These are phyloP conservation scores for Coniochaeta prunicola DNA, from an alignment of 2,329 filamentous ascomycete genomes.

Conservation along the genomic window DNA sequence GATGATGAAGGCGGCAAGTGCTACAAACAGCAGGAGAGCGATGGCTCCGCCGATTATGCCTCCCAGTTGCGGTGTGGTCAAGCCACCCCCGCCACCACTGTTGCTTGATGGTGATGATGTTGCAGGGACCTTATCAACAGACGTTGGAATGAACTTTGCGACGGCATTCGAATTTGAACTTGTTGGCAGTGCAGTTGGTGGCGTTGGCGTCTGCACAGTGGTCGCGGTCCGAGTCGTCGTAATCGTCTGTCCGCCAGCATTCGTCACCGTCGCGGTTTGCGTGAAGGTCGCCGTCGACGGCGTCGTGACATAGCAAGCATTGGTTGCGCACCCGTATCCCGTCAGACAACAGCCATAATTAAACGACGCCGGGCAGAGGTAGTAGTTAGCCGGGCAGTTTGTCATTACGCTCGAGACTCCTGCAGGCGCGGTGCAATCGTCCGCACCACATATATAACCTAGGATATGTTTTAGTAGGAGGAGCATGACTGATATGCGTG, in stretches of 20 bases:
- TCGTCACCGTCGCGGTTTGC: slow-evolving; percentile 36
- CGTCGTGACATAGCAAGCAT: slow-evolving; percentile 39
- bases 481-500: slow-evolving; percentile 28
- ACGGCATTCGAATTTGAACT: slow-evolving; percentile 19
- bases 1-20: slow-evolving; percentile 40
- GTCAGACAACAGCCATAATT: slow-evolving; percentile 46
- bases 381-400: slow-evolving; percentile 36
- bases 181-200: slow-evolving; percentile 19
- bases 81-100: slow-evolving; percentile 17
- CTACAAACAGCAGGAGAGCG: slow-evolving; percentile 37
- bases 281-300: slow-evolving; percentile 37
- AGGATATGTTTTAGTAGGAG: slow-evolving; percentile 14
- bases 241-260: slow-evolving; percentile 26
- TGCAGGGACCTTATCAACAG: slow-evolving; percentile 32
- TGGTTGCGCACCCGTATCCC: slow-evolving; percentile 40
- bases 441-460: slow-evolving; percentile 33
- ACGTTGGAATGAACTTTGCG: slow-evolving; percentile 36
- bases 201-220: slow-evolving; percentile 30
- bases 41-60: slow-evolving; percentile 47
- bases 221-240: slow-evolving; percentile 32
- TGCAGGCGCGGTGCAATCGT: slow-evolving; percentile 34
- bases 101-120: slow-evolving; percentile 15
- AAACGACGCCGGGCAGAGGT: slow-evolving; percentile 40
- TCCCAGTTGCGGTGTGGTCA: slow-evolving; percentile 35
- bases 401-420: slow-evolving; percentile 27